A percentile compares a stretch with the other conserved stretches of the same genome.
Evolutionary conservation across 2,329 filamentous ascomycete genomes (phyloP).

Genomic region (Fusarium irregulare): DNA sequence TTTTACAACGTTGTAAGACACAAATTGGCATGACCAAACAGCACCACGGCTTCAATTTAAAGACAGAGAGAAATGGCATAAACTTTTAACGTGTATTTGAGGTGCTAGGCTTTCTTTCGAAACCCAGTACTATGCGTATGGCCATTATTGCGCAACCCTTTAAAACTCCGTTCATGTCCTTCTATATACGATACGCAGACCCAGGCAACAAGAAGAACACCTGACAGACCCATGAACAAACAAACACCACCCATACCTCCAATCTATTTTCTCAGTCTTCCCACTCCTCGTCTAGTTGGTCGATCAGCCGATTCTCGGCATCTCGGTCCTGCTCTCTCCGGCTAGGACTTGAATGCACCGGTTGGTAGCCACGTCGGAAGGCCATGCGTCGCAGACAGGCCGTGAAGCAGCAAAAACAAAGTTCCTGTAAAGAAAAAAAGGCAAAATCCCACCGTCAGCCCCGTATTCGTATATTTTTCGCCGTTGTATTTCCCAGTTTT

Average conservation of each 20-base stretch:
- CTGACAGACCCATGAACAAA: background rate
- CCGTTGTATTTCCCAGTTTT: constrained; percentile 13
- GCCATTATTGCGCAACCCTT: constrained; percentile 26
- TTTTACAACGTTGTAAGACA: background rate
- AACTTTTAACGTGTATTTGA: constrained; percentile 29
- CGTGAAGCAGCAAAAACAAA: constrained; percentile 75
- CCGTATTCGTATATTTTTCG: constrained; percentile 10
- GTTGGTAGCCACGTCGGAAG: constrained; percentile 73
- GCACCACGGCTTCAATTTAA: background rate
- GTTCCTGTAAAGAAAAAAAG: constrained; percentile 59
- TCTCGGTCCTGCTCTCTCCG: constrained; percentile 68
- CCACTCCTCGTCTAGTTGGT: constrained; percentile 97
- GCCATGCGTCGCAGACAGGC: constrained; percentile 76
- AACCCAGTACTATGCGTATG: constrained; percentile 26
- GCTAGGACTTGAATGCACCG: constrained; percentile 67
- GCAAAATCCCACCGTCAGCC: constrained; percentile 42
- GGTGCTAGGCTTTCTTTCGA: constrained; percentile 16
- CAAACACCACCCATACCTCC: constrained; percentile 4
- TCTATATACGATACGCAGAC: constrained; percentile 31
- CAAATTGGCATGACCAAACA: background rate
- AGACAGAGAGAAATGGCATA: background rate
- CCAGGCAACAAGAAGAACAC: constrained; percentile 8
- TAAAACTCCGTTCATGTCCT: constrained; percentile 40
- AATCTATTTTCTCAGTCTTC: constrained; percentile 68
- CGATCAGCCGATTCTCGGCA: constrained; percentile 93